Conservation (phyloP, 352 stramenopile genomes). For the Plasmopara viticola region DNA sequence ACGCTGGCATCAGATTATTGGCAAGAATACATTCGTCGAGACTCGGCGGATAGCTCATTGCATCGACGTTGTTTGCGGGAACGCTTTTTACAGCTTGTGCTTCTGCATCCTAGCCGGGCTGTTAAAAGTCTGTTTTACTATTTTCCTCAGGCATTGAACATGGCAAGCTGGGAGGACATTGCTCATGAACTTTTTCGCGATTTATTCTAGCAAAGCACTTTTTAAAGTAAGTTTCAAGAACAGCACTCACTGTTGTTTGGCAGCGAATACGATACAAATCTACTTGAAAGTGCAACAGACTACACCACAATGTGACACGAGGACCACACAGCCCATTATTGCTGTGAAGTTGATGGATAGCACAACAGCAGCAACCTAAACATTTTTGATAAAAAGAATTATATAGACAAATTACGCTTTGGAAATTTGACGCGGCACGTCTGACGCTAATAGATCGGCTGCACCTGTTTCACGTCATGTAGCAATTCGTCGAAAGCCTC, state of each 20-base stretch:
- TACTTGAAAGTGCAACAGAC: too few relatives aligned
- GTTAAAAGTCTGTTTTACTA: constrained; percentile 67
- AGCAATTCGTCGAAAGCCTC: constrained; percentile 89
- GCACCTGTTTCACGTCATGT: constrained; percentile 83
- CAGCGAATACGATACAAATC: too few relatives aligned
- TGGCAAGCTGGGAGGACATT: constrained; percentile 54
- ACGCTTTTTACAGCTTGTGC: constrained; percentile 64
- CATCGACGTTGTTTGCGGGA: constrained; percentile 36
- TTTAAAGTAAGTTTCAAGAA: constrained; percentile 10
- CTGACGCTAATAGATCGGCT: constrained; percentile 67
- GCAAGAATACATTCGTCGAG: constrained; percentile 55
- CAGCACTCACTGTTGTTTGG: too few relatives aligned
- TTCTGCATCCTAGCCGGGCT: constrained; percentile 74
- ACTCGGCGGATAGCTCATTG: constrained; percentile 17
- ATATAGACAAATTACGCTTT: not conserved
- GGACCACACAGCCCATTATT: too few relatives aligned
- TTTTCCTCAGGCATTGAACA: constrained; percentile 35
- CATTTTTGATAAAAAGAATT: not conserved
- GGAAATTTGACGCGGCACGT: not conserved
- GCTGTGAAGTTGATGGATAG: too few relatives aligned
- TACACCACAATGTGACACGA: too few relatives aligned
- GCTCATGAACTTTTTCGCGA: constrained; percentile 57
- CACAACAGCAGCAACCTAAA: too few relatives aligned
- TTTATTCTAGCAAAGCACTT: constrained; percentile 33
- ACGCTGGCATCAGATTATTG: constrained; percentile 62